Percentiles rank a stretch among this genome's conserved stretches.
Conservation (phyloP, 208 protist species). For the Vickermania ingenoplastis region DNA sequence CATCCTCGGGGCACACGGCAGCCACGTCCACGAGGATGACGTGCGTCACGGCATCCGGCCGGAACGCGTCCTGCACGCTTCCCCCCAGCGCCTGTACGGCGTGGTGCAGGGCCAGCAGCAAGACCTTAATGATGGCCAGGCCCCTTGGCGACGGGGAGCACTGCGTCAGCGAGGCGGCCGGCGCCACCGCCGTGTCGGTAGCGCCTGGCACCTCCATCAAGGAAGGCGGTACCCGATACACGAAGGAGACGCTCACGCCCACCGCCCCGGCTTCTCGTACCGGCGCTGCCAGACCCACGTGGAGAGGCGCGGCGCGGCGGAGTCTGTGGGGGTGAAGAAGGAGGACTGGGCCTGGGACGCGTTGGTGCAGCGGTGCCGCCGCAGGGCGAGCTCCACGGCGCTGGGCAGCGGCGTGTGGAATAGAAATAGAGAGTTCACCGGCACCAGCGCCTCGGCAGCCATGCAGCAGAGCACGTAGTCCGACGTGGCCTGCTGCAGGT, state of each 20-base stretch:
- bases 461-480: constrained; percentile 31
- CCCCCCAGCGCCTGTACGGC: constrained; percentile 50
- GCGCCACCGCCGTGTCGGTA: background rate
- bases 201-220: background rate
- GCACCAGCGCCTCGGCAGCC: constrained; percentile 26
- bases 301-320: constrained; percentile 16
- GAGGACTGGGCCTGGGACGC: constrained; percentile 6
- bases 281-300: constrained; percentile 35
- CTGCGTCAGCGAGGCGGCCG: background rate
- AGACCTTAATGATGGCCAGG: constrained; percentile 27
- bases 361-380: constrained; percentile 12
- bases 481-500: constrained; percentile 19
- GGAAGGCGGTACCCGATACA: constrained; percentile 23
- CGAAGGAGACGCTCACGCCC: constrained; percentile 27
- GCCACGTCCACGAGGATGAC: constrained; percentile 56
- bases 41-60: constrained; percentile 48
- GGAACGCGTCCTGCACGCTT: constrained; percentile 23
- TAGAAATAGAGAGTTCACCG: constrained; percentile 46
- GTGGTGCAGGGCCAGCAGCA: constrained; percentile 33
- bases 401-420: constrained; percentile 38
- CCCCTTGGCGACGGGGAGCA: background rate
- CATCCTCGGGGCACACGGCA: constrained; percentile 14
- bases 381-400: constrained; percentile 23
- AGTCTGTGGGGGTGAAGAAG: constrained; percentile 11
- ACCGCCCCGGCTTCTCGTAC: constrained; percentile 37